Conservation (phyloP, 106 monocot species). For the Dendrobium nobile region DNA sequence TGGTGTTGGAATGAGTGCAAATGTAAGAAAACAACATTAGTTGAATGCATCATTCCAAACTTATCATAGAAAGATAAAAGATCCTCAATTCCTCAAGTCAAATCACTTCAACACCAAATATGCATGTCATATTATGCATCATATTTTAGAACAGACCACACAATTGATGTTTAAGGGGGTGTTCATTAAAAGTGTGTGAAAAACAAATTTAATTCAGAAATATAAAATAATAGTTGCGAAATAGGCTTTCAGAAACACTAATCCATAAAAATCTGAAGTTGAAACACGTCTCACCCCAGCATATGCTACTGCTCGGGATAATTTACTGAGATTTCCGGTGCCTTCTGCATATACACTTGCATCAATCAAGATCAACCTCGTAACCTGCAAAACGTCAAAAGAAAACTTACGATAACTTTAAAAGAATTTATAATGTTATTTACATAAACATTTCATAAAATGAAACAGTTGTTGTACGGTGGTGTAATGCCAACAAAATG, state of each 20-base stretch:
- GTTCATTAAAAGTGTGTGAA: neutral
- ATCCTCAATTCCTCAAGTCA: neutral
- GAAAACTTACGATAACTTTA: neutral
- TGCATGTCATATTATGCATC: neutral
- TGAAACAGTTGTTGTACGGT: neutral
- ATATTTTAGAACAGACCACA: neutral
- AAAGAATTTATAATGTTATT: neutral
- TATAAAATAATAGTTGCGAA: neutral
- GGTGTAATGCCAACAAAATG: neutral
- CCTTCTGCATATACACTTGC: conserved; percentile 83
- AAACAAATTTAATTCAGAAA: neutral
- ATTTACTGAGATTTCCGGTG: conserved; percentile 53
- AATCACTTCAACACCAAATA: neutral
- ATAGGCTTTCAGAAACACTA: neutral
- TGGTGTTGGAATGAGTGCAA: neutral
- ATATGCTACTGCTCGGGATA: conserved; percentile 68
- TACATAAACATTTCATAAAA: neutral
- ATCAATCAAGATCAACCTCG: conserved; percentile 66
- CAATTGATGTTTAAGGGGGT: neutral
- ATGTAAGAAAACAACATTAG: conserved; percentile 3
- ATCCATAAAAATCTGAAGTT: conserved; percentile 6
- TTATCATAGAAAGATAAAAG: neutral
- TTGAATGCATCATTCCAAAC: neutral
- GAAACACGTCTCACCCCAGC: conserved; percentile 59
- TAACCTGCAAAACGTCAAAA: conserved; percentile 35